phyloP scores from a whole-genome alignment of 345 rosid species.

The Nasturtium officinale region DNA sequence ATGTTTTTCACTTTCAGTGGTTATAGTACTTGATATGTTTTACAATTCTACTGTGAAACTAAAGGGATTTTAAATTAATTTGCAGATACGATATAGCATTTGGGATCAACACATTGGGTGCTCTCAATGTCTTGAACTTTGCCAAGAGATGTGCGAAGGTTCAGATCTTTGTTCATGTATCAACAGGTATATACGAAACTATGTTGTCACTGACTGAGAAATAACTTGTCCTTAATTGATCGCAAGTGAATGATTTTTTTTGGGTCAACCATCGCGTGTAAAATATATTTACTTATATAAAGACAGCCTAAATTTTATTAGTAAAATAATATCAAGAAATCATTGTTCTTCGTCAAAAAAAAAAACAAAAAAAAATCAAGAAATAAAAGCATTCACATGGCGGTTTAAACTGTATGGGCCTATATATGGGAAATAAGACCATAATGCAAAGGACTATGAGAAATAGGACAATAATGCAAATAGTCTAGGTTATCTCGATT shows the following conservation, averaged over 20 bases:
- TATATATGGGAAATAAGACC: not conserved
- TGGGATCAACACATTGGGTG: conserved; percentile 59
- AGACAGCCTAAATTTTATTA: not conserved
- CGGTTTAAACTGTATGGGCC: not conserved
- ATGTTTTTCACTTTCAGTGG: no score
- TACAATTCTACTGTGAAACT: not conserved
- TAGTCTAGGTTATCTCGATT: conserved; percentile 1
- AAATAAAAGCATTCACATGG: not conserved
- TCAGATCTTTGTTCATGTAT: conserved; percentile 56
- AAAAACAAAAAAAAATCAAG: not conserved
- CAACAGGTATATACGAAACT: conserved; percentile 57
- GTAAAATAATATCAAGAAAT: not conserved
- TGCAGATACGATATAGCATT: conserved; percentile 54
- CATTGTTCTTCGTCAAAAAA: no score
- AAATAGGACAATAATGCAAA: not conserved
- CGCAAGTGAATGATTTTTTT: not conserved
- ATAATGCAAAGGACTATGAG: not conserved
- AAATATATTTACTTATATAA: no score
- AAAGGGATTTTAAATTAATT: conserved; percentile 8
- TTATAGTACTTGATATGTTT: no score
- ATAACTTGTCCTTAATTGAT: not conserved
- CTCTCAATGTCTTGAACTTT: conserved; percentile 51
- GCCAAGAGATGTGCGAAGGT: conserved; percentile 54
- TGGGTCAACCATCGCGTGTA: no score
- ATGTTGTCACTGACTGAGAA: not conserved